These are phyloP conservation scores for Podaxis sp. DNA, from an alignment of 768 basidiomycete species.

Conservation along the genomic window DNA sequence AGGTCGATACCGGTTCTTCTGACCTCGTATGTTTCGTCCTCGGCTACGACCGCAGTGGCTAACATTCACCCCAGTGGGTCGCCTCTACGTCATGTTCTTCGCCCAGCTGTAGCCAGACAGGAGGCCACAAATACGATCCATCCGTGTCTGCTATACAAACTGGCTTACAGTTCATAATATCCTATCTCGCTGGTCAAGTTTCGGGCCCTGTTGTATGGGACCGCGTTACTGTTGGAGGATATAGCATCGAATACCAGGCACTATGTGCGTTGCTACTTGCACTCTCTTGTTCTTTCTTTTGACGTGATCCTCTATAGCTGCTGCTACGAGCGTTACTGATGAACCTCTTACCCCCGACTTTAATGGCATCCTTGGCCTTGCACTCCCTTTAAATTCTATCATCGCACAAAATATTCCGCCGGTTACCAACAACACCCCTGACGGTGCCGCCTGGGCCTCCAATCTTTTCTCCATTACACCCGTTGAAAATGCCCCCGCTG, in stretches of 20 bases:
- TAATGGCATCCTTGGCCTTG: constrained; percentile 72
- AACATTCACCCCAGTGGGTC: constrained; percentile 46
- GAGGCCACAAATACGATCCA: constrained; percentile 57
- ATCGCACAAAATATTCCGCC: constrained; percentile 56
- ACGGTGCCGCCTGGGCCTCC: constrained; percentile 67
- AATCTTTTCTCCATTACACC: constrained; percentile 75
- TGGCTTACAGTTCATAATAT: constrained; percentile 43
- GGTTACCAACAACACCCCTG: constrained; percentile 46
- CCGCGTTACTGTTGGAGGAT: constrained; percentile 58
- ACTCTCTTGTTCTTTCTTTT: not conserved
- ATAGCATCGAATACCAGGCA: constrained; percentile 64
- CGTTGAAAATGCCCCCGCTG: constrained; percentile 45
- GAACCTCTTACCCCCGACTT: constrained; percentile 63
- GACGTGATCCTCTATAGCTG: constrained; percentile 38
- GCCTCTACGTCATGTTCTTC: constrained; percentile 66
- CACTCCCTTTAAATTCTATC: constrained; percentile 69
- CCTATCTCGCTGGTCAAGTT: constrained; percentile 60
- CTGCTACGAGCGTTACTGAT: constrained; percentile 49
- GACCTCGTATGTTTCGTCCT: constrained; percentile 58
- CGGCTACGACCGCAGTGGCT: constrained; percentile 32
- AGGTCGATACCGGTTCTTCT: constrained; percentile 82
- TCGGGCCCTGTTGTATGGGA: constrained; percentile 74
- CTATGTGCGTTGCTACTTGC: constrained; percentile 45
- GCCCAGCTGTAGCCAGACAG: constrained; percentile 45
- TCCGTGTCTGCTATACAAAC: constrained; percentile 41